phyloP scores from a whole-genome alignment of 768 basidiomycete genomes.

The Candolleomyces efflorescens region DNA sequence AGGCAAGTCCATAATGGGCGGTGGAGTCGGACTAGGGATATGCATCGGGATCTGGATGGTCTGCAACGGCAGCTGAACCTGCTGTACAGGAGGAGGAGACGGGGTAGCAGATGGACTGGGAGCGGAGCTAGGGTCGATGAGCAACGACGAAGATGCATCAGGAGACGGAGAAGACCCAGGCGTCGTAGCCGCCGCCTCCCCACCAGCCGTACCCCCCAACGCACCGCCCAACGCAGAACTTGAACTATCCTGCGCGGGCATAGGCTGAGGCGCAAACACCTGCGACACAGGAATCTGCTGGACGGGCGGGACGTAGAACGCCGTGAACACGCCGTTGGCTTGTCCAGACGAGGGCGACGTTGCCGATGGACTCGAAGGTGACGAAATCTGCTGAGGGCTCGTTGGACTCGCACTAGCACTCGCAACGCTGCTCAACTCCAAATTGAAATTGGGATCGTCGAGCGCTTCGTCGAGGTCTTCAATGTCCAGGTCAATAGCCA shows the following conservation, averaged over 20 bases:
- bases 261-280: constrained; percentile 1
- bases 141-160: neutral
- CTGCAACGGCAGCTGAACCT: constrained; percentile 9
- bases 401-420: constrained; percentile 10
- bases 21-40: constrained; percentile 10
- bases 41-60: constrained; percentile 16
- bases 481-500: constrained; percentile 4
- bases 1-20: constrained; percentile 28
- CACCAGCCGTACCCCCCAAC: neutral
- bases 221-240: neutral
- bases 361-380: constrained; percentile 2
- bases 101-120: neutral
- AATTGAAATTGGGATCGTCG: constrained; percentile 33
- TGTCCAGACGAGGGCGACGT: constrained; percentile 4
- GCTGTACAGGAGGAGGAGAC: neutral
- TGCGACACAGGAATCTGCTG: neutral
- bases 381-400: constrained; percentile 6
- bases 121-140: neutral
- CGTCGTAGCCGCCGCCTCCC: neutral
- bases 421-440: constrained; percentile 25
- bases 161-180: neutral
- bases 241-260: neutral
- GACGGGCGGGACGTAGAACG: constrained; percentile 12
- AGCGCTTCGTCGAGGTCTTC: constrained; percentile 23
- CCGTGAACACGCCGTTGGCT: constrained; percentile 7